Evolutionary conservation across 2,329 filamentous ascomycete genomes (phyloP).

Genomic region (Penicillium sp.): DNA sequence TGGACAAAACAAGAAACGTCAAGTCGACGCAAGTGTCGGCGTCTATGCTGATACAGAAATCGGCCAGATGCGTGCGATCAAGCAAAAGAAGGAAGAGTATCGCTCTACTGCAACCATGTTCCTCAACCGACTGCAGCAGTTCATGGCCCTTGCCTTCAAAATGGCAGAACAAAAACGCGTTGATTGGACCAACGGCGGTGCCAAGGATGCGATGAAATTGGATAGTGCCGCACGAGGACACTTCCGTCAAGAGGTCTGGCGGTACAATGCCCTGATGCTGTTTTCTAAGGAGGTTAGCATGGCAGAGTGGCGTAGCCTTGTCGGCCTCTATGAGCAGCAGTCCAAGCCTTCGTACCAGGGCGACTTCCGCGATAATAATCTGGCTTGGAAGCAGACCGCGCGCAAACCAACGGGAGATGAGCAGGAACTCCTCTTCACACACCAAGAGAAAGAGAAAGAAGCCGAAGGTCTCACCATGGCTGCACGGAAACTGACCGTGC

Average conservation of each 20-base stretch:
- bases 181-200: constrained; percentile 49
- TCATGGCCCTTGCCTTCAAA: constrained; percentile 79
- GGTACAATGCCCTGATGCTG: constrained; percentile 81
- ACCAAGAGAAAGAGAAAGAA: constrained; percentile 84
- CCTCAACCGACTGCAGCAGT: constrained; percentile 74
- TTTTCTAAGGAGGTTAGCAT: constrained; percentile 84
- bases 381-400: constrained; percentile 76
- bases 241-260: constrained; percentile 75
- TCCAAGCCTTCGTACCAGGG: constrained; percentile 74
- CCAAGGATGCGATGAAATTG: constrained; percentile 57
- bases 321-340: constrained; percentile 77
- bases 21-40: constrained; percentile 48
- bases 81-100: constrained; percentile 92
- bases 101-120: constrained; percentile 72
- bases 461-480: constrained; percentile 65
- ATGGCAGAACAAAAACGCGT: constrained; percentile 70
- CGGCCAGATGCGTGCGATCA: constrained; percentile 85
- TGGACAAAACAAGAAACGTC: constrained; percentile 55
- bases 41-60: constrained; percentile 72
- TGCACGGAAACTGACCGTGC: constrained; percentile 88
- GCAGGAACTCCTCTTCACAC: constrained; percentile 81
- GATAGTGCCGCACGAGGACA: constrained; percentile 70
- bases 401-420: constrained; percentile 76
- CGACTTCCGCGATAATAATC: constrained; percentile 75
- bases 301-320: constrained; percentile 74